Base-by-base conservation (phyloP, 345 rosid species). In the Theobroma cacao region DNA sequence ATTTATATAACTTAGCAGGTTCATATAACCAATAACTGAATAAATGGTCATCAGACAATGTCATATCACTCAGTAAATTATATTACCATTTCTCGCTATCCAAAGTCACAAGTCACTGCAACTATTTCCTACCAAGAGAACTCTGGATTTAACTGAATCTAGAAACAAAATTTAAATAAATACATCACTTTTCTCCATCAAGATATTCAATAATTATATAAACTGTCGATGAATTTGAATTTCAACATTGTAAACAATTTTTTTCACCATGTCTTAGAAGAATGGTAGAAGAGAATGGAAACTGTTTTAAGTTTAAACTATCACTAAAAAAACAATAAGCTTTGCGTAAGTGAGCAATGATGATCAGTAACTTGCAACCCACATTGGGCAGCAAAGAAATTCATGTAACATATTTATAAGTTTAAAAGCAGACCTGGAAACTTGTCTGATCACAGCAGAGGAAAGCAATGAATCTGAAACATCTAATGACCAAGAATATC, bases 181-280 rank as follows among this genome's bases (percentile, higher is more conserved):
- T 40, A 3, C 71, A n/a, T 11, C 2, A 4, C 22, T 40, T 66
- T 20, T 20, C 18, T 5, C 4, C 30, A 40, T 66, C 71, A 66
- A 66, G 71, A 63, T 28, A 33, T 6, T 15, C 45, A 74, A 63
- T 30, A 36, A 63, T 31, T 53, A 41, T 71, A 43, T 13, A 62
- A 80, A 56, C 41, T 24, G 31, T 77, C 56, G 7, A 60, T 48
- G 36, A 59, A 77, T 10, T 24, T 55, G 55, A 75, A 80, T 68
- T 30, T 17, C 34, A 74, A 31, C 24, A 62, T 40, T 31, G 40
- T 22, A 58, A 34, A 52, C 78, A 50, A 72, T 45, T 61, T 69
- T 77, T 69, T 52, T 26, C 12, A 78, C 52, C 70, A 75, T 58
- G 77, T 72, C 76, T 48, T 41, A 9, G 53, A 82, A 80, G 34